Evolutionary conservation across 768 basidiomycete species (phyloP), one percentile per base, ranked within the genome.

Genomic region (Tremella fuciformis): DNA sequence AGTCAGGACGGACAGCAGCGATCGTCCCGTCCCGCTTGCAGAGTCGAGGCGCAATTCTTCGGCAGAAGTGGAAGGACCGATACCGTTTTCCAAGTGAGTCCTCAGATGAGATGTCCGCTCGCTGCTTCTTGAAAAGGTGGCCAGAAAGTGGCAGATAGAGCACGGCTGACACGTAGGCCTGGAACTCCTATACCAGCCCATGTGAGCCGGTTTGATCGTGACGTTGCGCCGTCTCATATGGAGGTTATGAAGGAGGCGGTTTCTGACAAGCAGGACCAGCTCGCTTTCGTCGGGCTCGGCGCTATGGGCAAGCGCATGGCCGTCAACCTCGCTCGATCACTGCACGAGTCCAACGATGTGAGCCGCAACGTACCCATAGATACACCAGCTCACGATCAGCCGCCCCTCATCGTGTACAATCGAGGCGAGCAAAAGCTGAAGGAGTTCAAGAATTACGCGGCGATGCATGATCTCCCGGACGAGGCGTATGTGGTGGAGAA

Each of bases 271-370:
- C 29, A 73, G 72, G 74, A 67, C 22, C 80, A 78, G 61, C 71
- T 85, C 64, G 85, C 84, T 1, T 82, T 81, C 70, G 71, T 78
- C 50, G 79, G 79, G 24, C 64, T 80, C 8, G 79, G 78, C 1
- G 73, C 68, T 19, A 88, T 90, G 84, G 89, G 88, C 9, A 83
- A 80, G 67, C 75, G 80, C 18, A 91, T 92, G 87, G 87, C 87
- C 6, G 81, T 82, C 38, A 94, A 93, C 75, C 81, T 94, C 34
- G 88, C 88, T 34, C 83, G 77, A 42, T 79, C 82, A 63, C 51
- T 59, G 8, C 39, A 44, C 16, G 52, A 58, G 38, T 25, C 44
- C 19, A 38, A 34, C 38, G 13, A 26, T 38, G 64, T 65, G 18
- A 55, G 60, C 24, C 21, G 16, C 4, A 21, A 29, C 25, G 16